These are phyloP conservation scores for Epichloe aotearoae DNA, from an alignment of 2,329 filamentous ascomycete species.

Conservation along the genomic window DNA sequence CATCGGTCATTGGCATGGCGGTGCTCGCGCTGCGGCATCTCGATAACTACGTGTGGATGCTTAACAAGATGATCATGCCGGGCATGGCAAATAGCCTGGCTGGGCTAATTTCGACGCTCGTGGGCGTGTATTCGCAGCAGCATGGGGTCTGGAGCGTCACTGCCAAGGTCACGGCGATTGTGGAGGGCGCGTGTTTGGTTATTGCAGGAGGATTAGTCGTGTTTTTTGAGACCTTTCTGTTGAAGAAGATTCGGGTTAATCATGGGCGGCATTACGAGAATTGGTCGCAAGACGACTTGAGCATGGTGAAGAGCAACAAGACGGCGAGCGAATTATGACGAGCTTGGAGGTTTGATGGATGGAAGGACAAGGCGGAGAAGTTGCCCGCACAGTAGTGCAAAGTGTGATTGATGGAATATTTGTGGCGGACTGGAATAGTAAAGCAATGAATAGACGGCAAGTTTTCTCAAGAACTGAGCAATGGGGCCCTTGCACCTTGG, in stretches of 20 bases:
- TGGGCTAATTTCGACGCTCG: conserved; percentile 34
- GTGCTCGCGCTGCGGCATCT: conserved; percentile 31
- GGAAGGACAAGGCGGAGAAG: neutral
- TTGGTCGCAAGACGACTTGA: conserved; percentile 2
- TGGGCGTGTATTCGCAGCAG: conserved; percentile 36
- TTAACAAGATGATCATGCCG: conserved; percentile 36
- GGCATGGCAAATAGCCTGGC: conserved; percentile 32
- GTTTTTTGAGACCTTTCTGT: conserved; percentile 18
- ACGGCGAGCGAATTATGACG: neutral
- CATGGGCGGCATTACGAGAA: conserved; percentile 14
- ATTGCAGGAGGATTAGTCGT: conserved; percentile 17
- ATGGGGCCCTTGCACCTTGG: conserved; percentile 16
- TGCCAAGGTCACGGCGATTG: conserved; percentile 21
- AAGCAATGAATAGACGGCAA: neutral
- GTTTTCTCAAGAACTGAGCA: conserved; percentile 13
- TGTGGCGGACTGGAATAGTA: too few species aligned
- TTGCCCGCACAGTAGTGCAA: neutral
- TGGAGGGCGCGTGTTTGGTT: conserved; percentile 19
- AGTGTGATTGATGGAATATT: neutral
- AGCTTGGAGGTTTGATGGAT: neutral
- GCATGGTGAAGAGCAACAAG: neutral
- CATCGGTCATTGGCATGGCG: conserved; percentile 22
- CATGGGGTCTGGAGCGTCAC: conserved; percentile 30
- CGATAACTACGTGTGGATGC: conserved; percentile 39
- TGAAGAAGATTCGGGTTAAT: conserved; percentile 17